Conservation (phyloP, 108 stramenopile species). For the Skeletonema tropicum region DNA sequence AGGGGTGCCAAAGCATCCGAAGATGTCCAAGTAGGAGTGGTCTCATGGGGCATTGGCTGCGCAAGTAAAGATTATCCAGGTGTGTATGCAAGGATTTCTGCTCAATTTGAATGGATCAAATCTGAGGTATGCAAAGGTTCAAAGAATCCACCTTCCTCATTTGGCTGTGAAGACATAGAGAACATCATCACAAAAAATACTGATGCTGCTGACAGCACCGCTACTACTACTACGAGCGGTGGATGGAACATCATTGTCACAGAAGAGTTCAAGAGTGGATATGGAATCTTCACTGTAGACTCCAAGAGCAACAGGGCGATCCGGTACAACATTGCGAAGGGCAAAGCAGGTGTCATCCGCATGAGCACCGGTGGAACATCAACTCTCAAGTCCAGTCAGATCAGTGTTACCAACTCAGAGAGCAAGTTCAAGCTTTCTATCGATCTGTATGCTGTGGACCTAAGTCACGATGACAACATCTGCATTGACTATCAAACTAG, state of each 20-base stretch:
- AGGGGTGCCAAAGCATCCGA: constrained; percentile 1
- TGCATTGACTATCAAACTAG: constrained; percentile 5
- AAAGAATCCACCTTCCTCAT: constrained; percentile 5
- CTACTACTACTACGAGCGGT: background rate
- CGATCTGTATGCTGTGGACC: background rate
- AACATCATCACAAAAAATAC: background rate
- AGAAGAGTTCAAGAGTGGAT: background rate
- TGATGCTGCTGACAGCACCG: background rate
- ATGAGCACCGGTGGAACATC: background rate
- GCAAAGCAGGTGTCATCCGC: constrained; percentile 5
- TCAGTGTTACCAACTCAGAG: background rate
- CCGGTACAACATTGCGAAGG: background rate
- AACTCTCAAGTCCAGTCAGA: constrained; percentile 6
- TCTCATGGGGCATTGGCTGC: constrained; percentile 64
- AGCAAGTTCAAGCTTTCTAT: constrained; percentile 1
- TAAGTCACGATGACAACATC: background rate
- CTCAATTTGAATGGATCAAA: constrained; percentile 47
- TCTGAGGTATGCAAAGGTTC: constrained; percentile 20
- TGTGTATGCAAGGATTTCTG: constrained; percentile 47
- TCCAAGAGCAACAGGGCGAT: background rate
- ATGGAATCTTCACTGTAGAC: constrained; percentile 4
- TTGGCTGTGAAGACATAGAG: constrained; percentile 3
- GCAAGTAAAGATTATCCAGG: constrained; percentile 50
- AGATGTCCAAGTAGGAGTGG: constrained; percentile 57
- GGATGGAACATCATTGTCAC: background rate